A percentile compares a stretch with the other conserved stretches of the same genome.
These are phyloP conservation scores for Solanum piurae DNA, from an alignment of 257 asterid genomes.

Conservation along the genomic window DNA sequence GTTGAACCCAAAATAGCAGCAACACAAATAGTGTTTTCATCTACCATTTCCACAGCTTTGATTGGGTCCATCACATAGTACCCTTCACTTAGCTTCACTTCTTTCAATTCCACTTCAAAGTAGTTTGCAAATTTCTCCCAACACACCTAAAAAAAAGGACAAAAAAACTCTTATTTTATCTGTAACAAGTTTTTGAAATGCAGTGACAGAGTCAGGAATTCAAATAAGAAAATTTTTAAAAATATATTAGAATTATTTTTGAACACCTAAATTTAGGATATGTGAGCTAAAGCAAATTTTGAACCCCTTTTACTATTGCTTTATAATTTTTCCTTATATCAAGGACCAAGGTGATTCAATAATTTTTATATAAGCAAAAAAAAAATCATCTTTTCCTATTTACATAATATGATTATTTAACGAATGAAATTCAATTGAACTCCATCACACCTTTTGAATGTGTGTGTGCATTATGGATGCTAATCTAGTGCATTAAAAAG, in stretches of 20 bases:
- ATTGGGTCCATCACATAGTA: slow-evolving; percentile 20
- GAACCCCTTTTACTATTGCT: neutral
- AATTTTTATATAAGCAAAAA: neutral
- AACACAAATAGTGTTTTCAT: slow-evolving; percentile 20
- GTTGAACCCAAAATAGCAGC: slow-evolving; percentile 32
- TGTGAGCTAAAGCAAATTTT: neutral
- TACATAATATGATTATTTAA: neutral
- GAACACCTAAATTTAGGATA: neutral
- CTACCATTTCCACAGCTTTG: slow-evolving; percentile 18
- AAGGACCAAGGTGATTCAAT: neutral
- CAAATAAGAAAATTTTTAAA: neutral
- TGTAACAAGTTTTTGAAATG: neutral
- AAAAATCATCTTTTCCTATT: neutral
- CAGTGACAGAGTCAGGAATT: neutral
- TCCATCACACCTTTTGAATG: neutral
- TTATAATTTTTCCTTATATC: neutral
- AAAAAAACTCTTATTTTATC: neutral
- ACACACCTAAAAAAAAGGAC: slow-evolving; percentile 9
- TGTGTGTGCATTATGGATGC: too few relatives aligned
- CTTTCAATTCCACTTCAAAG: slow-evolving; percentile 24
- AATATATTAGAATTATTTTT: neutral
- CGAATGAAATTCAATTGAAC: neutral
- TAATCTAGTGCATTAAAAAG: too few relatives aligned
- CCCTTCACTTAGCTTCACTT: slow-evolving; percentile 17
- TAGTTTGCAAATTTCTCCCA: slow-evolving; percentile 31